phyloP scores from a whole-genome alignment of 148 eudicot species.

The Linanthus parryae region DNA sequence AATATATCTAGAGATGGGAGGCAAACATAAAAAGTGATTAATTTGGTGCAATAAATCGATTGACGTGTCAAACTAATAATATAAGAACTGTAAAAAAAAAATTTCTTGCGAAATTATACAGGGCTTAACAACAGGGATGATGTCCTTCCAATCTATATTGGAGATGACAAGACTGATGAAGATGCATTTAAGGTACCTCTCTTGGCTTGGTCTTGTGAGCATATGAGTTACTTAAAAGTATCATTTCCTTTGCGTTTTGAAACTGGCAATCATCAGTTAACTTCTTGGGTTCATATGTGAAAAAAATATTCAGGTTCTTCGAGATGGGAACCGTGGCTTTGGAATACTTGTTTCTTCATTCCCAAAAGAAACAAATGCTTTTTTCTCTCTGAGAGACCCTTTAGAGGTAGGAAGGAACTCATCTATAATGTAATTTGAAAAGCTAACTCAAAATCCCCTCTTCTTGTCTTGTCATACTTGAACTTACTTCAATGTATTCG shows the following conservation, averaged over 20 bases:
- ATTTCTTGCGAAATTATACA: constrained; percentile 16
- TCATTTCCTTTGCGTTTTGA: too few relatives aligned
- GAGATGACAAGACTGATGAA: constrained; percentile 89
- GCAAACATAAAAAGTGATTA: too few relatives aligned
- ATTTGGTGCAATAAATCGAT: too few relatives aligned
- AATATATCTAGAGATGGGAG: too few relatives aligned
- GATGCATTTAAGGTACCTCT: constrained; percentile 72
- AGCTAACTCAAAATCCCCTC: too few relatives aligned
- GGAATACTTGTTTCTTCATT: constrained; percentile 66
- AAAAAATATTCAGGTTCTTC: constrained; percentile 51
- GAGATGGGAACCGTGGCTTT: constrained; percentile 48
- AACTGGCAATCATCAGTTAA: constrained; percentile 1
- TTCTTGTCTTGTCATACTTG: too few relatives aligned
- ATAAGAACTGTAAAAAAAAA: background rate
- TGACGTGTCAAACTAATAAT: too few relatives aligned
- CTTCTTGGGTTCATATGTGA: too few relatives aligned
- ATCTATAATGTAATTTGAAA: too few relatives aligned
- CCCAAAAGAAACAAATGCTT: constrained; percentile 82
- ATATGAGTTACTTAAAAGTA: too few relatives aligned
- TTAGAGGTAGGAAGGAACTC: constrained; percentile 49
- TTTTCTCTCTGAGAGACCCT: constrained; percentile 63
- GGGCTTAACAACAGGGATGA: constrained; percentile 41
- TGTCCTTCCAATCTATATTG: constrained; percentile 79
- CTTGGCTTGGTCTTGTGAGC: too few relatives aligned
- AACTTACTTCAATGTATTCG: too few relatives aligned